Base-by-base conservation (phyloP, 2,329 filamentous ascomycete genomes). In the Lachnellula arida region DNA sequence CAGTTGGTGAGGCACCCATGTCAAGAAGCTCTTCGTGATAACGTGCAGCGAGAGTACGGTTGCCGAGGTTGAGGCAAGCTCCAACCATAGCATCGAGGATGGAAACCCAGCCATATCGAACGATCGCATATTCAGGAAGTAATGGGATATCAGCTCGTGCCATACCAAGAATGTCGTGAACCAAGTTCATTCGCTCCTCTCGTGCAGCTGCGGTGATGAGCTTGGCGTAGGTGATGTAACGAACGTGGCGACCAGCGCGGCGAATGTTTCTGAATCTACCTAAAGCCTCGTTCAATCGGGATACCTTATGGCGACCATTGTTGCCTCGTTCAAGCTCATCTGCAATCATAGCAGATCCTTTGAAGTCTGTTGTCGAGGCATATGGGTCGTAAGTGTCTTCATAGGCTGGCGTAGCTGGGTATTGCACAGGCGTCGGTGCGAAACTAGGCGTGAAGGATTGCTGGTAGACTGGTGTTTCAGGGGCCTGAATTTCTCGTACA, bases 81-180 rank as follows among this genome's bases (percentile, higher is more conserved):
- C 92, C 91, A 55, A 97, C 87, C 92, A 97, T 97, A 47, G 94
- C 88, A 71, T 99, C 94, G 46, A 97, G 80, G 60, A 99, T 97
- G 2, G 91, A 92, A 43, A 92, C 89, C 94, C 94, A 99, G 49
- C 94, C 94, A 68, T 96, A 96, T 59, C 91, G 86, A 34, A 97
- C 92, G 60, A 91, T 84, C 22, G 88, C 82, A 70, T 95, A 96
- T 70, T 96, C 88, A 43, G 86, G 80, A 59, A 93, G 79, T 35
- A 93, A 82, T 48, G 94, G 94, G 57, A 97, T 85, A 71, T 99
- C 94, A 55, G 86, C 81, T 65, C 91, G 88, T 12, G 94, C 94
- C 84, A 96, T 95, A 63, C 82, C 85, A 34, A 97, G 80, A 51
- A 99, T 88, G 60, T 97, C 91, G 62, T 91, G 84, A 67, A 90